Evolutionary conservation across 257 asterid species (phyloP), one percentile per base, ranked within the genome.

Genomic region (Forsythia suspensa): DNA sequence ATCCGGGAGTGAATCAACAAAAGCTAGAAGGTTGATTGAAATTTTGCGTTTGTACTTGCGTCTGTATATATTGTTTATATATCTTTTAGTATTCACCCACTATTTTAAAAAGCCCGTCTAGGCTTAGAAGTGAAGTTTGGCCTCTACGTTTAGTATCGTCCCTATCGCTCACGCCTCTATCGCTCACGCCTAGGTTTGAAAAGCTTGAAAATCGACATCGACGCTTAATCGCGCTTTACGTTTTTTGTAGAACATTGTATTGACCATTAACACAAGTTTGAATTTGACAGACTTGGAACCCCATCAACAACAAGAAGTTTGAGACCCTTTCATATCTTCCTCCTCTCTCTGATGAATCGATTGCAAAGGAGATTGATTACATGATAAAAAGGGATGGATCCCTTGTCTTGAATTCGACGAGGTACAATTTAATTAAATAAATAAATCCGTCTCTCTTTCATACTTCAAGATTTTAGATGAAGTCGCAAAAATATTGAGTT

Each of bases 351-450:
- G 86, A 84, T 3, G 88, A 84, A 46, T 87, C 92, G 0, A 85
- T 81, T 61, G 88, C 84, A 13, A 85, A 79, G 80, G 88, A 90
- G 84, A 83, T 88, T 7, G 83, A 85, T 51, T 80, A 90, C 81
- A 88, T 90, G 86, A 81, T 85, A 77, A 70, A 51, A 88, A 80
- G 72, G 84, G 83, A 38, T 88, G 94, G 92, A 82, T 86, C 79
- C 90, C 92, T 57, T 86, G 86, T 75, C 90, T 90, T 59, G 90
- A 88, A 81, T 87, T 89, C 74, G 89, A 88, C 48, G 74, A 78
- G 86, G 94, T 86, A 52, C 36, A 75, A 13, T 70, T 44, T 72
- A 61, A 43, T 44, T 72, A 61, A 43, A 69, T 34, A 72, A 48
- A 48, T 48, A 48, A 13, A 48, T 46, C 18, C 5, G 5, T 46